A percentile compares a stretch with the other conserved stretches of the same genome.
These are phyloP conservation scores for Hydrangea macrophylla DNA, from an alignment of 148 eudicot genomes.

Conservation along the genomic window DNA sequence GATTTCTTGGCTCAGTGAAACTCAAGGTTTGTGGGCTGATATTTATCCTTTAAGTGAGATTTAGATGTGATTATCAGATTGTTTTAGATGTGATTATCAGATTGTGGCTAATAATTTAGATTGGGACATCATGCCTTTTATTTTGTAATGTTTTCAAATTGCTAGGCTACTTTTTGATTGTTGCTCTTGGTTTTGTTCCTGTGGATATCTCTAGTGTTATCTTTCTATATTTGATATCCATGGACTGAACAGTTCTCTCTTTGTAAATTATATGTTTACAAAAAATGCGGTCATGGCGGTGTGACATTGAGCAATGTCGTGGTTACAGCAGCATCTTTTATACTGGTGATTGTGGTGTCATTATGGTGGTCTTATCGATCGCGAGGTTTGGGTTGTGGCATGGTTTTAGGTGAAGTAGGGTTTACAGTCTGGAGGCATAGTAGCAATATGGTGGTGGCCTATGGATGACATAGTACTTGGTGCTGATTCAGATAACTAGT, in stretches of 20 bases:
- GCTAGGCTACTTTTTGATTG: neutral
- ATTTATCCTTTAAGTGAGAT: neutral
- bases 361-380: neutral
- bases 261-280: neutral
- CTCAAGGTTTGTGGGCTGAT: slow-evolving; percentile 63
- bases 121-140: neutral
- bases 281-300: neutral
- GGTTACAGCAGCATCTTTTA: neutral
- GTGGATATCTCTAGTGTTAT: neutral
- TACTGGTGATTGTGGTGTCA: neutral
- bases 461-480: neutral
- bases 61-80: neutral
- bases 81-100: neutral
- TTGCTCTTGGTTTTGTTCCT: neutral
- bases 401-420: neutral
- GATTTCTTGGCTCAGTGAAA: slow-evolving; percentile 96
- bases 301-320: neutral
- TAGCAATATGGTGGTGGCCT: neutral
- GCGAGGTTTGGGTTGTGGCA: neutral
- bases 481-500: neutral
- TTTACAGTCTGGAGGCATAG: too few relatives aligned
- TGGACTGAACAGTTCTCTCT: neutral
- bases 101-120: neutral
- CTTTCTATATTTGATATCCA: neutral
- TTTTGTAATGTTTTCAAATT: neutral